phyloP scores from a whole-genome alignment of 2,329 filamentous ascomycete species.

The Pseudovirgaria hyperparasitica region DNA sequence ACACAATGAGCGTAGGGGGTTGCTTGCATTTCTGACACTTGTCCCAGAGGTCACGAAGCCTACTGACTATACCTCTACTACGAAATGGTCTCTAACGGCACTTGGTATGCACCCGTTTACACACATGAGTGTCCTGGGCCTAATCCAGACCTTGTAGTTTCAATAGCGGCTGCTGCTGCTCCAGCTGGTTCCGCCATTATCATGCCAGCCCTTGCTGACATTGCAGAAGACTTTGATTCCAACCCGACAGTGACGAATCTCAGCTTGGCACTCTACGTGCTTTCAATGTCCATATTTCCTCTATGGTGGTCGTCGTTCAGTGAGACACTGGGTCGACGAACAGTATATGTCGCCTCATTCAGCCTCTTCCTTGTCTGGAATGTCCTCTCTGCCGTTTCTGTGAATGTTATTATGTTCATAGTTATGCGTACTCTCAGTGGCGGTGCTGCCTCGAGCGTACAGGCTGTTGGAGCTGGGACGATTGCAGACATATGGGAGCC shows the following conservation, averaged over 20 bases:
- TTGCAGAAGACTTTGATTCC: conserved; percentile 18
- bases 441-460: conserved; percentile 23
- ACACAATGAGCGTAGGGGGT: conserved; percentile 49
- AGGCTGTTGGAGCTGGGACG: conserved; percentile 25
- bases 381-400: conserved; percentile 20
- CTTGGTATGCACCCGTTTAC: no score
- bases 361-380: conserved; percentile 19
- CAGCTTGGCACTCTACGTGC: conserved; percentile 28
- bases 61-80: conserved; percentile 56
- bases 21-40: conserved; percentile 57
- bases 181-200: conserved; percentile 79
- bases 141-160: conserved; percentile 62
- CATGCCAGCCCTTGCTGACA: conserved; percentile 39
- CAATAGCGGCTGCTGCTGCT: conserved; percentile 61
- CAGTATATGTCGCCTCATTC: conserved; percentile 24
- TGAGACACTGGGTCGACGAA: conserved; percentile 21
- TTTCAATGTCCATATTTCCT: conserved; percentile 28
- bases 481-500: conserved; percentile 27
- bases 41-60: conserved; percentile 70
- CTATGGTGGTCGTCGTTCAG: conserved; percentile 28
- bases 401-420: conserved; percentile 24
- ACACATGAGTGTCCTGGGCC: no score
- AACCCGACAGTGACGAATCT: conserved; percentile 24
- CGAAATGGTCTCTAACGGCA: conserved; percentile 79
- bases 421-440: conserved; percentile 22